Conservation (phyloP, 306 rosid species). For the Notholithocarpus densiflorus region DNA sequence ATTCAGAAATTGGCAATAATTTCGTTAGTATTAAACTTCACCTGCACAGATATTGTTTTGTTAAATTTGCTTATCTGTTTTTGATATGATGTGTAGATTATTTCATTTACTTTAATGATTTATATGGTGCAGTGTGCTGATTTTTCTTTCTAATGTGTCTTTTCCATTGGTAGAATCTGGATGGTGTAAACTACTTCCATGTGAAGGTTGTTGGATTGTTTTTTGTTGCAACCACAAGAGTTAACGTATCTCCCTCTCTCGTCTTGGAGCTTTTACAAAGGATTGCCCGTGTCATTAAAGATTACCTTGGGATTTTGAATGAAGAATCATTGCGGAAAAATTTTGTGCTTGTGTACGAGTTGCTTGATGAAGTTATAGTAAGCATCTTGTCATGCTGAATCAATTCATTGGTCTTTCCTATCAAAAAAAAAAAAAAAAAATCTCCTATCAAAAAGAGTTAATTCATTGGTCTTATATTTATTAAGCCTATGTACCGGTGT, state of each 20-base stretch:
- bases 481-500: not conserved
- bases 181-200: conserved; percentile 86
- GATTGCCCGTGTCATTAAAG: conserved; percentile 82
- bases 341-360: conserved; percentile 82
- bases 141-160: not conserved
- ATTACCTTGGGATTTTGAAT: conserved; percentile 80
- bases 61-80: not conserved
- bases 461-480: conserved; percentile 17
- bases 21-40: not conserved
- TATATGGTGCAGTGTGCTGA: conserved; percentile 14
- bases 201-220: conserved; percentile 83
- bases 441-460: not conserved
- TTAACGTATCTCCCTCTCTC: conserved; percentile 66
- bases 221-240: conserved; percentile 83
- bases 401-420: conserved; percentile 6
- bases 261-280: conserved; percentile 87
- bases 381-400: conserved; percentile 26
- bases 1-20: not conserved
- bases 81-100: not conserved
- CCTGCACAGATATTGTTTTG: not conserved
- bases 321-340: conserved; percentile 79
- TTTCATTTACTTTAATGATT: not conserved
- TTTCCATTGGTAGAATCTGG: conserved; percentile 54
- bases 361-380: conserved; percentile 90
- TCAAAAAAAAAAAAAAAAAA: no score